phyloP scores from a whole-genome alignment of 768 basidiomycete genomes.

The Gautieria morchelliformis region DNA sequence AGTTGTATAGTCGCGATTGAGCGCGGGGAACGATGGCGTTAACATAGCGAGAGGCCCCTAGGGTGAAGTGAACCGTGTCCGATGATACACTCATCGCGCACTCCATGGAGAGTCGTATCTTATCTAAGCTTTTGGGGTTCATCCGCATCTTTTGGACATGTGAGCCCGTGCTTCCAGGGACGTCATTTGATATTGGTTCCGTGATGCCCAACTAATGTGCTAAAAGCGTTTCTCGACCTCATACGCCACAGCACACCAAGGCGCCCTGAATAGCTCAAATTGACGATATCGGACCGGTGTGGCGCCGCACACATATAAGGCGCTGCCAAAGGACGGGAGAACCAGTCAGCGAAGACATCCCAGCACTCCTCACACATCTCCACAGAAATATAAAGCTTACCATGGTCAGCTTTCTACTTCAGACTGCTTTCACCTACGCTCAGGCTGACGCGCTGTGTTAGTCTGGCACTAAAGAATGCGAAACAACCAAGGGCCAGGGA shows the following conservation, averaged over 20 bases:
- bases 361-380: neutral
- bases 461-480: neutral
- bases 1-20: no score
- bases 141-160: no score
- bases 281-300: neutral
- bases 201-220: slow-evolving; percentile 15
- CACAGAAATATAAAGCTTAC: neutral
- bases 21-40: no score
- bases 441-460: neutral
- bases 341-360: neutral
- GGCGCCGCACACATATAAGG: neutral
- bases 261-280: neutral
- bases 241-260: neutral
- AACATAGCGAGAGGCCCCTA: no score
- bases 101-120: no score
- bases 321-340: neutral
- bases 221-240: neutral
- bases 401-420: neutral
- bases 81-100: no score
- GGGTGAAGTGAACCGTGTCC: no score
- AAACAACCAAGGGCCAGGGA: neutral
- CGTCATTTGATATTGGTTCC: no score
- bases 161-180: no score
- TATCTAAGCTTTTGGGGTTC: no score
- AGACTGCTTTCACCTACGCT: neutral